Evolutionary conservation across 2,329 filamentous ascomycete genomes (phyloP).

Genomic region (Fusarium armeniacum): DNA sequence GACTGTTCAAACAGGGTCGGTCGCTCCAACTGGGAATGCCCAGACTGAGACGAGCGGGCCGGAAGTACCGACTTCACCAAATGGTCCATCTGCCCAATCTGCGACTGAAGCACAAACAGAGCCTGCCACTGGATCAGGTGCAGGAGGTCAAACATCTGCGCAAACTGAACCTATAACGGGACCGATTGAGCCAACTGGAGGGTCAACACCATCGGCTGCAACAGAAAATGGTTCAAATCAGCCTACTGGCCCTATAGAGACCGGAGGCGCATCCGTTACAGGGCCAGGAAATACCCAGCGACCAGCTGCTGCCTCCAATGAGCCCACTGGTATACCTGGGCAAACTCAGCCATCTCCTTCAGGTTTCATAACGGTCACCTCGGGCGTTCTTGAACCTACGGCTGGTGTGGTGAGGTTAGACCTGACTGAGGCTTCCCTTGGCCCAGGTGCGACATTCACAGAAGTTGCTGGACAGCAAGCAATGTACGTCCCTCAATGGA

Average conservation of each 20-base stretch:
- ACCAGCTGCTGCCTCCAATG: neutral
- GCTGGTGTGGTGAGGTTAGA: neutral
- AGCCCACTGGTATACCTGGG: neutral
- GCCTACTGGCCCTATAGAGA: neutral
- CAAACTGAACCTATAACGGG: neutral
- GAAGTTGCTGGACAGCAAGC: neutral
- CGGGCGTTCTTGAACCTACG: neutral
- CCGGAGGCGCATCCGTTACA: neutral
- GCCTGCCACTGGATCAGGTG: neutral
- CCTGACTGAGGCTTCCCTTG: neutral
- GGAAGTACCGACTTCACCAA: neutral
- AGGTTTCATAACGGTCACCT: neutral
- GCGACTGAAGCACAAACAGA: neutral
- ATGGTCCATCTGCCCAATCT: neutral
- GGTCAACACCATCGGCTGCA: neutral
- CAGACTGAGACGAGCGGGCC: neutral
- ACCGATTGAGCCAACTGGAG: neutral
- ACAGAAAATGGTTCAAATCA: neutral
- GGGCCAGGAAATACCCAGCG: too few relatives aligned
- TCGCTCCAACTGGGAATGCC: fast-evolving
- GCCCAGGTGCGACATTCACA: neutral
- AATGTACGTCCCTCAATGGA: neutral
- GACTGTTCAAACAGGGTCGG: neutral
- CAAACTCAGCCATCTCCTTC: neutral
- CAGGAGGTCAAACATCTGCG: fast-evolving